Evolutionary conservation across 306 rosid species (phyloP).

Genomic region (Acacia melanoxylon): DNA sequence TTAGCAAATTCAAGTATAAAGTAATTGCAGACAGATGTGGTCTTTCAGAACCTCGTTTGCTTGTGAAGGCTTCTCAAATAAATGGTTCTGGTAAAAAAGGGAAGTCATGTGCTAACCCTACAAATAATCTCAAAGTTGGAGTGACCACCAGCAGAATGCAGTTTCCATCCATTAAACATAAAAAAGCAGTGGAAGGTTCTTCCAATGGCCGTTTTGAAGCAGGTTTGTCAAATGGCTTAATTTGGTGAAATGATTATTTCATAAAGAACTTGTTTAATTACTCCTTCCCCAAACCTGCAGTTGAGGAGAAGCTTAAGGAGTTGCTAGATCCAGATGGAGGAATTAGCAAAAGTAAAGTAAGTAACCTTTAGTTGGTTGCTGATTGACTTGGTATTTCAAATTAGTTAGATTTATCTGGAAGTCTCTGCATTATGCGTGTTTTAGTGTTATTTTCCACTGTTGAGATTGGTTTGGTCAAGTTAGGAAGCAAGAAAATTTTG

Average conservation of each 20-base stretch:
- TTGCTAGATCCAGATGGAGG: constrained; percentile 92
- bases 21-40: constrained; percentile 46
- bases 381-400: constrained; percentile 15
- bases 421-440: constrained; percentile 17
- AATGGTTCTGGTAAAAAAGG: constrained; percentile 56
- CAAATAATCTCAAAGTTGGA: constrained; percentile 44
- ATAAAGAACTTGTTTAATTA: constrained; percentile 28
- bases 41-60: constrained; percentile 45
- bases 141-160: constrained; percentile 47
- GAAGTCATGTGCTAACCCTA: constrained; percentile 49
- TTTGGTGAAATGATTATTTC: constrained; percentile 21
- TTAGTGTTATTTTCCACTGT: constrained; percentile 25
- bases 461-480: constrained; percentile 19
- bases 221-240: constrained; percentile 58
- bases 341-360: constrained; percentile 88
- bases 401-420: constrained; percentile 30
- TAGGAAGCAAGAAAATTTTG: constrained; percentile 19
- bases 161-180: constrained; percentile 53
- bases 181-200: constrained; percentile 68
- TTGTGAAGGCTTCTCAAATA: constrained; percentile 50
- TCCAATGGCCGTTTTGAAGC: constrained; percentile 72
- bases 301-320: constrained; percentile 93
- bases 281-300: constrained; percentile 56
- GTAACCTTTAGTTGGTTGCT: constrained; percentile 31
- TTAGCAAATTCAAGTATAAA: constrained; percentile 48